Evolutionary conservation across 2,329 filamentous ascomycete species (phyloP).

Genomic region (Apiospora kogelbergensis): DNA sequence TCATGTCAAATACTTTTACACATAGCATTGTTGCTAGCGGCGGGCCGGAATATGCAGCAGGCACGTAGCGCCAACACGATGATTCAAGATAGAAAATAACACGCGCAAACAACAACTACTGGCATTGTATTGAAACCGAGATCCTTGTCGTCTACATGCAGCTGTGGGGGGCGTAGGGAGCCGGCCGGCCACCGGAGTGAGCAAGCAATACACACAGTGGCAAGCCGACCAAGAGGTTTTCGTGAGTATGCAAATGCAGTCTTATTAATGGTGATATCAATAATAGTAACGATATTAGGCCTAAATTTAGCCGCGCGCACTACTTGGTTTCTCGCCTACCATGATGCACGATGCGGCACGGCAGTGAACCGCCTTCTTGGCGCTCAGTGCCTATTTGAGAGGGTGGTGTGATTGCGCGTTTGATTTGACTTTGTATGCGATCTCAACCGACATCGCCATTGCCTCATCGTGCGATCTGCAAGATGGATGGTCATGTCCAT

Average conservation of each 20-base stretch:
- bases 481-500: neutral
- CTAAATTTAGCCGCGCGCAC: neutral
- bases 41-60: neutral
- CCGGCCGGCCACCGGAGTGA: neutral
- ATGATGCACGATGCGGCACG: neutral
- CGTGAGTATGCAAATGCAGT: neutral
- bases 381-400: neutral
- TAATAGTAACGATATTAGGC: no score
- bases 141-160: neutral
- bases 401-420: neutral
- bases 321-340: neutral
- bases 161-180: neutral
- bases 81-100: no score
- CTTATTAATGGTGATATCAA: no score
- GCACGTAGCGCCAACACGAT: neutral
- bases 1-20: no score
- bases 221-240: neutral
- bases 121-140: neutral
- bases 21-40: neutral
- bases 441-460: neutral
- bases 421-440: neutral
- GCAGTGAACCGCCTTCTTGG: neutral
- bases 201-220: neutral
- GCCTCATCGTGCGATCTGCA: neutral
- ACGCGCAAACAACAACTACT: neutral